A percentile compares a stretch with the other conserved stretches of the same genome.
phyloP scores from a whole-genome alignment of 148 eudicot species.

The Chenopodium suecicum region DNA sequence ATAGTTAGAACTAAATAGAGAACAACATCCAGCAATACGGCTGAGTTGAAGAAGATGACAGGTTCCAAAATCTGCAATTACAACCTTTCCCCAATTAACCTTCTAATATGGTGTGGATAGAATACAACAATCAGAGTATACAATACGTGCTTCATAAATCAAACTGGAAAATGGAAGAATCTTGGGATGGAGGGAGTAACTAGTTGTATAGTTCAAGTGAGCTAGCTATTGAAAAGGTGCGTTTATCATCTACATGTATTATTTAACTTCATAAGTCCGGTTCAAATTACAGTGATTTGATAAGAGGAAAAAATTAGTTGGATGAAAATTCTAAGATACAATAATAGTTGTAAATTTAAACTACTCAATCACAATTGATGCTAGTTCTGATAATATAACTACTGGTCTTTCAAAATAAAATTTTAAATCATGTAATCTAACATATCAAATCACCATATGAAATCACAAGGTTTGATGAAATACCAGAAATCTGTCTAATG shows the following conservation, averaged over 20 bases:
- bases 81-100: not conserved
- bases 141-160: not conserved
- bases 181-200: too few relatives aligned
- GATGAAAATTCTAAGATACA: not conserved
- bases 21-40: not conserved
- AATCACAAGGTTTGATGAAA: not conserved
- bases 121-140: not conserved
- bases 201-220: not conserved
- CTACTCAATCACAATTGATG: not conserved
- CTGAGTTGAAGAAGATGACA: not conserved
- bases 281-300: too few relatives aligned
- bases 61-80: not conserved
- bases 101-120: not conserved
- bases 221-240: not conserved
- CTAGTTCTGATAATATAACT: not conserved
- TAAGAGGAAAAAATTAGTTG: not conserved
- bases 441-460: not conserved
- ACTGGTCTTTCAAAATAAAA: not conserved
- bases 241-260: too few relatives aligned
- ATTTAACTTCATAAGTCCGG: too few relatives aligned
- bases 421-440: not conserved
- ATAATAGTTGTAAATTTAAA: not conserved
- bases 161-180: too few relatives aligned
- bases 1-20: not conserved
- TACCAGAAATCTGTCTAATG: constrained; percentile 40